Conservation (phyloP, 371 early-diverging fungal species). For the Mucor mucedo region DNA sequence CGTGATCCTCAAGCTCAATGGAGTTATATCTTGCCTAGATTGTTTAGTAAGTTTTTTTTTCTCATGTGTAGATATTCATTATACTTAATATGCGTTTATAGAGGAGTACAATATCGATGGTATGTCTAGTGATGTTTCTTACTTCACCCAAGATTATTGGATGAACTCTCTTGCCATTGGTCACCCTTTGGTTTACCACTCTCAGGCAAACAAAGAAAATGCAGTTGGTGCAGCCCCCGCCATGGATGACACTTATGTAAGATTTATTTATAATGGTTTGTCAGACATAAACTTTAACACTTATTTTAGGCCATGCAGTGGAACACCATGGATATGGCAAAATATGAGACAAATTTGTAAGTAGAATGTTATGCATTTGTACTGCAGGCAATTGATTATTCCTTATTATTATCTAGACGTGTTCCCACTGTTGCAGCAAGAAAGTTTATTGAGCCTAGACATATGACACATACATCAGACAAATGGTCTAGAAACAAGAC, state of each 20-base stretch:
- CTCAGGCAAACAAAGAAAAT: conserved; percentile 15
- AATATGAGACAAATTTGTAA: conserved; percentile 32
- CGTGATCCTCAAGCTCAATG: conserved; percentile 36
- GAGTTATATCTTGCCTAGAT: conserved; percentile 36
- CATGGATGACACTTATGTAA: conserved; percentile 9
- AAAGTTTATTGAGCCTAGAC: conserved; percentile 32
- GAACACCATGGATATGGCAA: conserved; percentile 31
- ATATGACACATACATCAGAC: conserved; percentile 31
- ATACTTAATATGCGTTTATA: not conserved
- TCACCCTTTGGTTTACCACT: conserved; percentile 30
- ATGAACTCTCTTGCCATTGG: conserved; percentile 35
- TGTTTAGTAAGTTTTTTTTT: conserved; percentile 27
- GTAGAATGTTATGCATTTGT: not conserved
- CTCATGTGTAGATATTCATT: no score
- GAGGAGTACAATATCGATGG: conserved; percentile 38
- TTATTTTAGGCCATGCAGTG: conserved; percentile 26
- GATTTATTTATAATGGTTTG: not conserved
- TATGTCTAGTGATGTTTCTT: conserved; percentile 26
- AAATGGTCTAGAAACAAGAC: conserved; percentile 42
- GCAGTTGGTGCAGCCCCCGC: conserved; percentile 2
- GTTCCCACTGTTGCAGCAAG: conserved; percentile 33
- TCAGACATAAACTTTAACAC: not conserved
- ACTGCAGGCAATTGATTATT: not conserved
- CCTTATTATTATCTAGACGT: conserved; percentile 12
- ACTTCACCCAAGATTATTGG: conserved; percentile 36